A percentile compares a stretch with the other conserved stretches of the same genome.
Conservation (phyloP, 495 filamentous ascomycete species). For the Lasiosphaeris hirsuta region DNA sequence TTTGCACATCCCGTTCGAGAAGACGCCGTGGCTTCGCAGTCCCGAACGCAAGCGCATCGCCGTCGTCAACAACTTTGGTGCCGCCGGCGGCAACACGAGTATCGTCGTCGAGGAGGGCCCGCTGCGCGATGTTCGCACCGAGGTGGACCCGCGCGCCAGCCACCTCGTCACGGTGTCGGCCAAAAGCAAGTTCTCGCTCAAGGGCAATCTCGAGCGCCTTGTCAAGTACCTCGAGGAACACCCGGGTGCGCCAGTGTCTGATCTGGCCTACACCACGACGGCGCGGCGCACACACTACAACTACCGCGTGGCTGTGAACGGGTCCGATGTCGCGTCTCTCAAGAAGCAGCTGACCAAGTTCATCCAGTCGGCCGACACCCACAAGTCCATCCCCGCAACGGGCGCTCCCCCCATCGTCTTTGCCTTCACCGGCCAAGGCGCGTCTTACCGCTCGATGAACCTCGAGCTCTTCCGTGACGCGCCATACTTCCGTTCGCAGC, state of each 20-base stretch:
- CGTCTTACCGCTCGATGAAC: constrained; percentile 13
- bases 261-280: constrained; percentile 69
- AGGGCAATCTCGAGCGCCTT: constrained; percentile 31
- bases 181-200: constrained; percentile 37
- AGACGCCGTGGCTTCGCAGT: constrained; percentile 32
- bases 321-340: constrained; percentile 15
- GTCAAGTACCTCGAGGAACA: constrained; percentile 41
- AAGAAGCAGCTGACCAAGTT: constrained; percentile 6
- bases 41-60: constrained; percentile 35
- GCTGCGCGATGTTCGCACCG: not conserved
- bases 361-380: constrained; percentile 1
- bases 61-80: constrained; percentile 54
- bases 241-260: constrained; percentile 33
- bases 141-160: constrained; percentile 30
- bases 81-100: constrained; percentile 53
- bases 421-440: constrained; percentile 57
- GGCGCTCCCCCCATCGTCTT: constrained; percentile 44
- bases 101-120: constrained; percentile 50
- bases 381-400: constrained; percentile 4
- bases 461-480: constrained; percentile 52
- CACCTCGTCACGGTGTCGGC: constrained; percentile 49
- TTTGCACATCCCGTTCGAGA: constrained; percentile 7
- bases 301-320: constrained; percentile 43
- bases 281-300: constrained; percentile 68
- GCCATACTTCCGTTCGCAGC: constrained; percentile 52